Evolutionary conservation across 2,329 filamentous ascomycete genomes (phyloP).

Genomic region (Nemania serpens): DNA sequence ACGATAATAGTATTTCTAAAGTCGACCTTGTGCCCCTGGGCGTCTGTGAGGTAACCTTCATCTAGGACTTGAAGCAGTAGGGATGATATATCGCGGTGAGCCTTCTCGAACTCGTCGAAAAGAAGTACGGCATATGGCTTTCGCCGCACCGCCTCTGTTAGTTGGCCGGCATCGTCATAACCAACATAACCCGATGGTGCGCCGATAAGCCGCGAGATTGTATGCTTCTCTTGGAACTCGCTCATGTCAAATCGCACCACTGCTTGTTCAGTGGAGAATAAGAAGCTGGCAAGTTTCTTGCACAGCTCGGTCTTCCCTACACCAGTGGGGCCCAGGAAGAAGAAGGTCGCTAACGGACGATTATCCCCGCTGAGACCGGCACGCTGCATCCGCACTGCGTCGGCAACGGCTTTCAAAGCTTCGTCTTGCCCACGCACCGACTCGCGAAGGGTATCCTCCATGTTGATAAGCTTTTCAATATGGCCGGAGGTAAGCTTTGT

Average conservation of each 20-base stretch:
- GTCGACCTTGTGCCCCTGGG: slow-evolving; percentile 94
- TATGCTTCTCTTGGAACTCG: slow-evolving; percentile 97
- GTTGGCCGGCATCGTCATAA: slow-evolving; percentile 93
- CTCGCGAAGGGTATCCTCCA: slow-evolving; percentile 87
- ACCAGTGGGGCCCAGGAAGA: slow-evolving; percentile 96
- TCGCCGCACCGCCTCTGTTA: slow-evolving; percentile 91
- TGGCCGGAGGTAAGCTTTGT: slow-evolving; percentile 92
- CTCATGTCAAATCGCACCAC: slow-evolving; percentile 97
- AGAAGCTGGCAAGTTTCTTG: slow-evolving; percentile 90
- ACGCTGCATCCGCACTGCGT: slow-evolving; percentile 91
- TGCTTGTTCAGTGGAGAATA: slow-evolving; percentile 90
- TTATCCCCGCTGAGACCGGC: slow-evolving; percentile 92
- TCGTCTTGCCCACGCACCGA: slow-evolving; percentile 93
- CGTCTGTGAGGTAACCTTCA: slow-evolving; percentile 93
- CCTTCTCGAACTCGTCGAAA: slow-evolving; percentile 98
- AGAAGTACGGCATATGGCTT: slow-evolving; percentile 95
- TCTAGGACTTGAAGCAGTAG: slow-evolving; percentile 92
- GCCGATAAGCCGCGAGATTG: slow-evolving; percentile 89
- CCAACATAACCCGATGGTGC: slow-evolving; percentile 94
- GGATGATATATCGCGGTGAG: slow-evolving; percentile 91
- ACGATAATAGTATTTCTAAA: slow-evolving; percentile 97
- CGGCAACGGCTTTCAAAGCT: slow-evolving; percentile 85
- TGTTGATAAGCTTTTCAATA: slow-evolving; percentile 90
- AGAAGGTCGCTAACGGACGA: slow-evolving; percentile 89
- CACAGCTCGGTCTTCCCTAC: slow-evolving; percentile 97